Base-by-base conservation (phyloP, 495 filamentous ascomycete genomes). In the Aspergillus ostianus region DNA sequence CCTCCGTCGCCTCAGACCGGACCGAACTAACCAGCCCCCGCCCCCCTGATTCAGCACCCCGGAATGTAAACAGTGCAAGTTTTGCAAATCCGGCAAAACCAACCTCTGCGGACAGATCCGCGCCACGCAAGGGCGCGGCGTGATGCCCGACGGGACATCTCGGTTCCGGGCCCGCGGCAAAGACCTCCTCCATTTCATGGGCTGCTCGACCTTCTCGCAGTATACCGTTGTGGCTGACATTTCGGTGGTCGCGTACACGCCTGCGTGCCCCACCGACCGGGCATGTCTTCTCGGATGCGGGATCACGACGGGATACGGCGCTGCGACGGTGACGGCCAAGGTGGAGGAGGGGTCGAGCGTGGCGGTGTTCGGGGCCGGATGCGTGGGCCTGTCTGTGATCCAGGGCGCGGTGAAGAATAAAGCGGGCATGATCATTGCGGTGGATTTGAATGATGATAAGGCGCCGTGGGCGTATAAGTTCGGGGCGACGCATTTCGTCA, bases 71-170 rank as follows among this genome's bases (percentile, higher is more conserved):
- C 92, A 97, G 72, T 98, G 94, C 87, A 98, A 98, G 78, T 98
- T 98, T 86, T 98, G 94, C 88, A 90, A 88, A 74, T 97, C 93
- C 54, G 92, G 92, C 80, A 98, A 98, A 87, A 98, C 94, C 66
- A 98, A 98, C 78, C 90, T 98, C 53, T 98, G 94, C 80, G 94
- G 95, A 73, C 98, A 97, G 84, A 98, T 98, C 78, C 90, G 94
- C 64, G 90, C 92, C 29, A 98, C 94, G 13, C 94, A 98, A 78
- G 94, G 94, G 64, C 87, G 82, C 70, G 94, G 94, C 73, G 90
- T 98, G 55, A 96, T 98, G 93, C 94, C 94, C 46, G 94, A 98
- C 72, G 95, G 94, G 55, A 97, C 95, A 65, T 90, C 90, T 48
- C 90, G 94, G 53, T 98, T 98, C 86, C 89, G 83, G 70, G 92